Conservation (phyloP, 371 early-diverging fungal species). For the Vairimorpha necatrix region DNA sequence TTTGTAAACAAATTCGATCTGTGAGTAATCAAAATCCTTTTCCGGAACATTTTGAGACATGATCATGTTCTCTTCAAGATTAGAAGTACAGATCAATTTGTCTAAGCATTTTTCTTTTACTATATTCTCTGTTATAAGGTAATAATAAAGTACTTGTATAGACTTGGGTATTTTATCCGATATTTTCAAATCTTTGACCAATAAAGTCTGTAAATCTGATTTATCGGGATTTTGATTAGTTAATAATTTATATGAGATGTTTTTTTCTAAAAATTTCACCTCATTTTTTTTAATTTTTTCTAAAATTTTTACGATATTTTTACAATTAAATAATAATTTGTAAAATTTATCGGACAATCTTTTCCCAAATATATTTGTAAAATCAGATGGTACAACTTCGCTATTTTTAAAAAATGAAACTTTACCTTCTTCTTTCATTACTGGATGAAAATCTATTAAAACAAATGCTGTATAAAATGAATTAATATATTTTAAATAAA, state of each 20-base stretch:
- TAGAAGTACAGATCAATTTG: neutral
- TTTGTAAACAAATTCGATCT: neutral
- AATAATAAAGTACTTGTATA: neutral
- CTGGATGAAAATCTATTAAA: conserved; percentile 48
- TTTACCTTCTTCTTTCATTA: conserved; percentile 52
- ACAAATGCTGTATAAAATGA: conserved; percentile 29
- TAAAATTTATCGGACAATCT: conserved; percentile 32
- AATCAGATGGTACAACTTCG: conserved; percentile 28
- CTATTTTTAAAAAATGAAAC: conserved; percentile 26
- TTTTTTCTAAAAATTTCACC: neutral
- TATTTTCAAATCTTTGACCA: neutral
- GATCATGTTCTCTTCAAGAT: neutral
- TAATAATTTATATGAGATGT: neutral
- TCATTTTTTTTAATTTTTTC: neutral
- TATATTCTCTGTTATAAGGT: neutral
- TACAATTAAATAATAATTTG: conserved; percentile 29
- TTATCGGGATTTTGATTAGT: neutral
- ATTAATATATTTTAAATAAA: conserved; percentile 22
- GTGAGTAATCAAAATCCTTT: neutral
- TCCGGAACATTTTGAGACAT: neutral
- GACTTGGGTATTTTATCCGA: neutral
- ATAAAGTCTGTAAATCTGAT: neutral
- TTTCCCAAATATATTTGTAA: conserved; percentile 53
- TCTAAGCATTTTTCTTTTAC: neutral
- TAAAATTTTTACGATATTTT: conserved; percentile 1